These are phyloP conservation scores for Lignosus rhinocerotis DNA, from an alignment of 1,284 basidiomycete species.

Conservation along the genomic window DNA sequence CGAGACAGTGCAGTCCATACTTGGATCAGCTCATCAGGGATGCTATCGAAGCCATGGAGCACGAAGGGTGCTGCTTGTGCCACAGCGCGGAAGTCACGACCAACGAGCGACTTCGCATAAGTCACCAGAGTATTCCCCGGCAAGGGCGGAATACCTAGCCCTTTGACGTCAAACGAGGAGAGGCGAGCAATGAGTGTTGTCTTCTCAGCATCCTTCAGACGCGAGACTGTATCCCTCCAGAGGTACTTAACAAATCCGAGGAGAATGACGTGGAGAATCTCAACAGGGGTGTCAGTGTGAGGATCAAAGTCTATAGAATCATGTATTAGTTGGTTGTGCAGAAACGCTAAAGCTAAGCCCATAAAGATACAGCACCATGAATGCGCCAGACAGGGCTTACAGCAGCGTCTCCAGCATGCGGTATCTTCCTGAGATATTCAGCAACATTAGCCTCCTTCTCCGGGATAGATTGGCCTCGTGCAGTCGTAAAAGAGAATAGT, in stretches of 20 bases:
- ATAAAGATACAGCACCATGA: too few species aligned
- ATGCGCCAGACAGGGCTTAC: constrained; percentile 25
- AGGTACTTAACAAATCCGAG: constrained; percentile 41
- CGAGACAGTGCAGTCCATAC: constrained; percentile 30
- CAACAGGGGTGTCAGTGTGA: constrained; percentile 36
- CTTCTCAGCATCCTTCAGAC: constrained; percentile 17
- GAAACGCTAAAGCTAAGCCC: too few species aligned
- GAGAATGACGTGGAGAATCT: constrained; percentile 38
- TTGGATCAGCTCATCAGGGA: not conserved
- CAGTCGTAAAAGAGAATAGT: too few species aligned
- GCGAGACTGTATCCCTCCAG: constrained; percentile 35
- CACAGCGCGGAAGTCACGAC: constrained; percentile 33
- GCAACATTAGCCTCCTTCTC: too few species aligned
- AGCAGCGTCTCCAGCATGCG: too few species aligned
- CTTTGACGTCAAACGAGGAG: constrained; percentile 25
- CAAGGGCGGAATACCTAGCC: constrained; percentile 25
- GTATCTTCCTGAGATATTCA: too few species aligned
- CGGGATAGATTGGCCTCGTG: too few species aligned
- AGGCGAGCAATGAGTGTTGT: constrained; percentile 28
- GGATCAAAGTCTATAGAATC: constrained; percentile 31
- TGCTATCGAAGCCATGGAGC: constrained; percentile 23
- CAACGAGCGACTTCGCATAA: constrained; percentile 33
- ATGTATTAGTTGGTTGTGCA: not conserved
- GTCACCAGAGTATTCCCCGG: constrained; percentile 31
- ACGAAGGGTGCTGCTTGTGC: constrained; percentile 33